Evolutionary conservation across 208 protist species (phyloP), one percentile per base, ranked within the genome.

Genomic region (Wallacemonas sp.): DNA sequence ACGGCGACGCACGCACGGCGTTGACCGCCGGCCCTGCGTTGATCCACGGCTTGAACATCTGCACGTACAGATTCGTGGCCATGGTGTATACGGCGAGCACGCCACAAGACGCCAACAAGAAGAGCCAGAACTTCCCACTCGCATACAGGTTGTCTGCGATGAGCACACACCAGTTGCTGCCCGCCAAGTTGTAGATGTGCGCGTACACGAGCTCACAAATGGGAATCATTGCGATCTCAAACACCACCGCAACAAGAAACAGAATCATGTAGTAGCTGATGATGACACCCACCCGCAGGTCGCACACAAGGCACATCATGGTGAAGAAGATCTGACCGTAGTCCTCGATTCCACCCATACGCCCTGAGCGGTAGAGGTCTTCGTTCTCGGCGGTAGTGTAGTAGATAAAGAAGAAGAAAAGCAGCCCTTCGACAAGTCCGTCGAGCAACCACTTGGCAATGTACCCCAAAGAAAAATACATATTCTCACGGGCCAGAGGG

Each of bases 291-390:
- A 66, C 83, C 4, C 83, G 87, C 15, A 93, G 66, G 65, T 93
- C 81, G 17, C 71, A 45, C 29, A 93, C 63, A 27, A 90, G 46
- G 21, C 87, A 68, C 57, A 93, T 58, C 73, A 89, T 79, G 6
- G 83, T 87, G 69, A 89, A 93, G 63, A 85, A 89, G 15, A 76
- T 68, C 29, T 64, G 52, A 50, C 87, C 83, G 60, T 90, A 89
- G 41, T 88, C 87, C 66, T 90, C 82, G 17, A 93, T 39, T 26
- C 76, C 64, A 32, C 68, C 68, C 6, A 57, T 73, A 53, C 59
- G 62, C 37, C 65, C 32, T 13, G 57, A 68, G 34, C 70, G 55
- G 61, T 88, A 88, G 2, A 93, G 42, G 54, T 78, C 75, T 50
- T 93, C 83, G 8, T 68, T 55, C 37, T 61, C 26, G 3, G 63